Conservation (phyloP, 1,139 yeast species). For the Zygosaccharomyces sapae region DNA sequence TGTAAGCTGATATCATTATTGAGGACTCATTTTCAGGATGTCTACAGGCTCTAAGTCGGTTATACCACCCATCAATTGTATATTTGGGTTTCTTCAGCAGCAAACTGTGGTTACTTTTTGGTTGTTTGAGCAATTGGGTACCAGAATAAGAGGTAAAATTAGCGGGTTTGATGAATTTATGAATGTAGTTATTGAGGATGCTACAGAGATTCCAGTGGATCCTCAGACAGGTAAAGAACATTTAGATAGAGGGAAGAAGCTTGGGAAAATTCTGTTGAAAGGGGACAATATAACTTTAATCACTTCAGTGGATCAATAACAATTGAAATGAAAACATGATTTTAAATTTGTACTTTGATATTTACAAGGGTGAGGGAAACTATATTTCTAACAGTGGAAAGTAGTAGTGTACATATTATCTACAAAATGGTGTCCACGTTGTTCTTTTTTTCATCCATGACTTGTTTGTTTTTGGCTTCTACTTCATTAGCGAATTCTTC, state of each 20-base stretch:
- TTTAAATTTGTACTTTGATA: neutral
- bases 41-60: conserved; percentile 37
- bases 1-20: neutral
- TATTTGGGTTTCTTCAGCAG: conserved; percentile 81
- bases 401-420: conserved; percentile 2
- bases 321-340: too few relatives aligned
- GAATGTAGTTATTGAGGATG: conserved; percentile 93
- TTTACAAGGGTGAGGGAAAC: conserved; percentile 10
- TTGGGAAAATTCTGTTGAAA: conserved; percentile 69
- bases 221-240: conserved; percentile 32
- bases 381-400: neutral
- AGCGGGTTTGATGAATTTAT: conserved; percentile 95
- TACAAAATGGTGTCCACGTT: conserved; percentile 13
- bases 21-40: conserved; percentile 4
- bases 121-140: conserved; percentile 80
- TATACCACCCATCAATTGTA: conserved; percentile 87
- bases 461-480: conserved; percentile 14
- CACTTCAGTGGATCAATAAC: conserved; percentile 38
- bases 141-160: conserved; percentile 77
- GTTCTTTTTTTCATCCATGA: conserved; percentile 12
- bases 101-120: conserved; percentile 77
- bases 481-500: conserved; percentile 26
- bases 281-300: conserved; percentile 92
- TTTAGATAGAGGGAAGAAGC: conserved; percentile 41
- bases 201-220: conserved; percentile 57